phyloP scores from a whole-genome alignment of 495 filamentous ascomycete genomes.

The Hamigera avellanea region DNA sequence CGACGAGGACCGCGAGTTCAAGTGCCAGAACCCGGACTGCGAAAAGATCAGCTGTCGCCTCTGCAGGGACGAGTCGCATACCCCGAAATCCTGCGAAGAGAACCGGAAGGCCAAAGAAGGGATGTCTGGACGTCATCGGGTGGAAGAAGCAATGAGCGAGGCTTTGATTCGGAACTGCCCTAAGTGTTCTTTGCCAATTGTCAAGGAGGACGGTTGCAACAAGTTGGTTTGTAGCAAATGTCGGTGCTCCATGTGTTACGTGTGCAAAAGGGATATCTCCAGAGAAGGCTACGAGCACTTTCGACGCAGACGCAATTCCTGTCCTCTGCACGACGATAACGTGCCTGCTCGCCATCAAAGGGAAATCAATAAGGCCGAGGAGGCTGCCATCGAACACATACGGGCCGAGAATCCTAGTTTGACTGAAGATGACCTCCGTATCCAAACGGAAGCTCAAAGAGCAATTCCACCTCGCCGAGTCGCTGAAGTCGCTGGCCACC shows the following conservation, averaged over 20 bases:
- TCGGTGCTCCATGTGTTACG: slow-evolving; percentile 49
- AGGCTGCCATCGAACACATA: slow-evolving; percentile 33
- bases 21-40: slow-evolving; percentile 57
- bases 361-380: slow-evolving; percentile 57
- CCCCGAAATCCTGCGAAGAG: slow-evolving; percentile 65
- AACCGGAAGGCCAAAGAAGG: slow-evolving; percentile 46
- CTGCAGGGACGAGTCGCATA: slow-evolving; percentile 61
- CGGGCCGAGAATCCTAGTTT: slow-evolving; percentile 12
- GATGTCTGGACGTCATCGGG: slow-evolving; percentile 44
- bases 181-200: slow-evolving; percentile 48
- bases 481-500: too few species aligned
- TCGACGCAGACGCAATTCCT: slow-evolving; percentile 34
- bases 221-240: slow-evolving; percentile 66
- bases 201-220: slow-evolving; percentile 77
- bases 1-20: slow-evolving; percentile 64
- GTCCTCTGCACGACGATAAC: slow-evolving; percentile 52
- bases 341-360: slow-evolving; percentile 43
- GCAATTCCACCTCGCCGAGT: neutral
- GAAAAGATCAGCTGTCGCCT: slow-evolving; percentile 57
- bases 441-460: slow-evolving; percentile 1
- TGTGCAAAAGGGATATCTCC: slow-evolving; percentile 46
- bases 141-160: slow-evolving; percentile 77
- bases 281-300: slow-evolving; percentile 16
- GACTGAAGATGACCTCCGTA: slow-evolving; percentile 10
- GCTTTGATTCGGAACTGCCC: slow-evolving; percentile 55